These are phyloP conservation scores for Globisporangium viniferum DNA, from an alignment of 352 stramenopile genomes.

Conservation along the genomic window DNA sequence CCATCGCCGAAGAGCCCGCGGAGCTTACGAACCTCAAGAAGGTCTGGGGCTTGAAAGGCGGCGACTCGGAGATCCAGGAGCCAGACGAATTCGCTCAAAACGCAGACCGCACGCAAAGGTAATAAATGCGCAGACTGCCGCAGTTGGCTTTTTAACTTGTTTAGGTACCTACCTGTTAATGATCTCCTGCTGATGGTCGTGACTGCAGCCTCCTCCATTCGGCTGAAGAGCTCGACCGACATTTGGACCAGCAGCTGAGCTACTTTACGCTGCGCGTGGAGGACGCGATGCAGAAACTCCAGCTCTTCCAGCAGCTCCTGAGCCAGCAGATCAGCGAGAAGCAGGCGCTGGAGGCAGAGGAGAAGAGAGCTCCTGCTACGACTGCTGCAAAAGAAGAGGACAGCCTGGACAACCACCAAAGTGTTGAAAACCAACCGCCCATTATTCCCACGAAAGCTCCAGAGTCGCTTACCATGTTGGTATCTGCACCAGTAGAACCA, in stretches of 20 bases:
- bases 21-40: constrained; percentile 48
- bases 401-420: not conserved
- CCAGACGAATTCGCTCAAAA: not conserved
- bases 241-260: constrained; percentile 43
- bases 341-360: not conserved
- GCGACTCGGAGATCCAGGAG: not conserved
- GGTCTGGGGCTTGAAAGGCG: constrained; percentile 43
- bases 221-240: constrained; percentile 39
- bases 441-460: not conserved
- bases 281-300: constrained; percentile 32
- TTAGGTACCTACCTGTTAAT: not conserved
- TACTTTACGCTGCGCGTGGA: constrained; percentile 30
- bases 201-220: constrained; percentile 29
- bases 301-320: constrained; percentile 34
- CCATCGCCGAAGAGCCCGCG: constrained; percentile 32
- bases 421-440: not conserved
- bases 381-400: not conserved
- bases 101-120: constrained; percentile 4
- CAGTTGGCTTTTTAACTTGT: too few species aligned
- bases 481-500: not conserved
- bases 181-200: not conserved
- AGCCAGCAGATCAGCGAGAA: constrained; percentile 30
- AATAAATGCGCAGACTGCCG: not conserved
- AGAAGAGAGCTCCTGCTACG: not conserved
- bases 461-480: not conserved